Base-by-base conservation (phyloP, 2,329 filamentous ascomycete genomes). In the Penicillium glabrum region DNA sequence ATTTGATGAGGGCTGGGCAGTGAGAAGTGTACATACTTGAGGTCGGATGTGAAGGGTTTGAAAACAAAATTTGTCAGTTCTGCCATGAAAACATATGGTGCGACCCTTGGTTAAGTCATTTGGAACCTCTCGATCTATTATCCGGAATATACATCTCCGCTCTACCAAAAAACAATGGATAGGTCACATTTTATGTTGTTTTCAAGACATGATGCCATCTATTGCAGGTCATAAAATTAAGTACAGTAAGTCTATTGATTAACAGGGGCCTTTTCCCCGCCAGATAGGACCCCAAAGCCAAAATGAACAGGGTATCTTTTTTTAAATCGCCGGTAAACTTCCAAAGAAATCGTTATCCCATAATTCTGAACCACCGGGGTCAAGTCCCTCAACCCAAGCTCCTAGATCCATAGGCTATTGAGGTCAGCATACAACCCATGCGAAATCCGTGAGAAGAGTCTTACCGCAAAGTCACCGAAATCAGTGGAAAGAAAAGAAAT, bases 381-480 rank as follows among this genome's bases (percentile, higher is more conserved):
- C 68, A 1, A 64, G 51, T 5, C 62, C 56, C 37, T 72, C 70
- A 44, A 72, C 67, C 54, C 71, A 65, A n/a, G 61, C 69, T 3
- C 65, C 68, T 44, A 72, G 58, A 46, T 72, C 71, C 29, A 71
- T 56, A 19, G 71, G 59, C 69, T 72, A 47, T 3, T 9, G 11
- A 13, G 3, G 50, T 69, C 50, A 67, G 63, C 29, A 51, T 31
- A 27, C 7, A 5, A 26, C 10, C 31, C 26, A 19, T 14, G 21
- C 7, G 6, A 23, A 13, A 13, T 13, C 9, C 27, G 21, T 21
- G 33, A 37, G 16, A 5, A 7, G 29, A 9, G 5, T 24, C 68
- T 63, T 64, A 71, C 69, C 8, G 67, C 64, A 48, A 70, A 61
- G 35, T 64, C 62, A 14, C 59, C 52, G 23, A 66, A 53, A 35